These are phyloP conservation scores for Cornus florida DNA, from an alignment of 148 eudicot genomes.

Conservation along the genomic window DNA sequence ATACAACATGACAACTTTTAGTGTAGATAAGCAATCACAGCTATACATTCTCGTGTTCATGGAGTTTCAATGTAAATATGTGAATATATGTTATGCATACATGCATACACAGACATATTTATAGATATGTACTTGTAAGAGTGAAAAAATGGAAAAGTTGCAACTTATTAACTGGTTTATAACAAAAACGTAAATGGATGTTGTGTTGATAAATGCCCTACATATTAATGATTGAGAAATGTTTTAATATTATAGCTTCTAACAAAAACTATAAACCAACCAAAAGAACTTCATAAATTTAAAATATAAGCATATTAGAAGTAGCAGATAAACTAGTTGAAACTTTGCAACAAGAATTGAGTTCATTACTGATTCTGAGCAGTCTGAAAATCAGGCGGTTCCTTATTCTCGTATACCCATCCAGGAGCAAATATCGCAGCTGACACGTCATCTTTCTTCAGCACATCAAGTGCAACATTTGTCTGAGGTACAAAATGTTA, in stretches of 20 bases:
- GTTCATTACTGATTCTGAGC: conserved; percentile 76
- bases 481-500: conserved; percentile 45
- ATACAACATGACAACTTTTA: too few relatives aligned
- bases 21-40: background rate
- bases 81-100: too few relatives aligned
- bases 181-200: background rate
- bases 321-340: background rate
- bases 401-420: conserved; percentile 87
- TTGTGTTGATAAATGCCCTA: background rate
- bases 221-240: background rate
- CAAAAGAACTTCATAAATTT: background rate
- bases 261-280: background rate
- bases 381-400: conserved; percentile 84
- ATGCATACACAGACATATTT: too few relatives aligned
- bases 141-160: background rate
- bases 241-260: too few relatives aligned
- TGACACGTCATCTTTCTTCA: conserved; percentile 70
- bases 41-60: background rate
- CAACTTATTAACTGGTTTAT: background rate
- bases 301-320: background rate
- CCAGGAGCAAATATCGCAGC: conserved; percentile 99
- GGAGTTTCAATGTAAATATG: too few relatives aligned
- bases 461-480: conserved; percentile 76
- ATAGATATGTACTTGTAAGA: too few relatives aligned
- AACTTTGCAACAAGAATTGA: background rate